A percentile compares a stretch with the other conserved stretches of the same genome.
Conservation (phyloP, 495 filamentous ascomycete species). For the Hapsidospora chrysogenum region DNA sequence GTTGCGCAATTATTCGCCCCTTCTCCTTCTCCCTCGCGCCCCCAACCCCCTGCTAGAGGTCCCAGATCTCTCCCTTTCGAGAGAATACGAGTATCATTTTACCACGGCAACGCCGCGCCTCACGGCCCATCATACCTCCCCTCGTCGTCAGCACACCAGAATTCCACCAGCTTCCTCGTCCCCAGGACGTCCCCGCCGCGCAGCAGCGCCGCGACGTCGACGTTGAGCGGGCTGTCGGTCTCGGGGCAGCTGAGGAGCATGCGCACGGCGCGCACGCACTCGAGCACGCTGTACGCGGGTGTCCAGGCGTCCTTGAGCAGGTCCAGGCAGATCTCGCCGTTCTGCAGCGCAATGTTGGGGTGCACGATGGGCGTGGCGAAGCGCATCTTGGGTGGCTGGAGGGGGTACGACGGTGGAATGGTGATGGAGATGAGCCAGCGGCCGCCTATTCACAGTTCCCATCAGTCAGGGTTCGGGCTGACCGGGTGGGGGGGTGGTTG, state of each 20-base stretch:
- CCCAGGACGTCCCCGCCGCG: conserved; percentile 59
- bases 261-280: conserved; percentile 60
- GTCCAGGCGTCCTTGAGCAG: conserved; percentile 71
- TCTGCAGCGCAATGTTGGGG: conserved; percentile 66
- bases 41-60: too few species aligned
- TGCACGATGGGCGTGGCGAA: conserved; percentile 77
- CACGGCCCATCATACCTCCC: conserved; percentile 28
- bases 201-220: conserved; percentile 70
- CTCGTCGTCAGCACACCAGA: conserved; percentile 44
- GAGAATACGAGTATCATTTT: too few species aligned
- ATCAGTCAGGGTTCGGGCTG: background rate
- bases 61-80: conserved; percentile 2
- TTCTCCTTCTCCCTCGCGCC: background rate
- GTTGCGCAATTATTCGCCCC: too few species aligned
- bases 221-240: conserved; percentile 71
- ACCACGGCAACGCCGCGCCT: conserved; percentile 1
- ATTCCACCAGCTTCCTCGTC: conserved; percentile 67
- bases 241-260: conserved; percentile 62
- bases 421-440: conserved; percentile 67
- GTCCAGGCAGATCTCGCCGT: conserved; percentile 87
- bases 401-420: conserved; percentile 66
- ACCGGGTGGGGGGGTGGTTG: too few species aligned
- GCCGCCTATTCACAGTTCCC: conserved; percentile 35
- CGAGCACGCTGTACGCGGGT: conserved; percentile 63
- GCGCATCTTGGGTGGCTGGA: conserved; percentile 51